Percentiles rank a stretch among this genome's conserved stretches.
These are phyloP conservation scores for Zygotorulaspora mrakii DNA, from an alignment of 1,139 yeast species.

Conservation along the genomic window DNA sequence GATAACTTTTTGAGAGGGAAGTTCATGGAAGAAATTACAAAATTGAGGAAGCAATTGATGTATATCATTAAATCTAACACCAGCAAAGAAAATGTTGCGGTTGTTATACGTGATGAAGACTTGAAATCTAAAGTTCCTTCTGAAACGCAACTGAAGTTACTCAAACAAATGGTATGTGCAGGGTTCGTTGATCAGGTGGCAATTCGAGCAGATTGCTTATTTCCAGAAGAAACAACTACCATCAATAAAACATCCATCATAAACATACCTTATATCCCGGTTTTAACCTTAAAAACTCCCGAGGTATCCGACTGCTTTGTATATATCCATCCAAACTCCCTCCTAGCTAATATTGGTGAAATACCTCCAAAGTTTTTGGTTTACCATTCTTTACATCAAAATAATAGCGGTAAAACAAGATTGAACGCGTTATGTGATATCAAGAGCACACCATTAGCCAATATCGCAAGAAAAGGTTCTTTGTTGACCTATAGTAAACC, in stretches of 20 bases:
- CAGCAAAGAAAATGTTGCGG: conserved; percentile 55
- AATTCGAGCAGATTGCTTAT: conserved; percentile 64
- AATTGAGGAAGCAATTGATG: conserved; percentile 74
- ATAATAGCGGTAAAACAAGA: conserved; percentile 49
- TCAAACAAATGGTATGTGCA: conserved; percentile 88
- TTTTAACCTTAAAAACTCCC: conserved; percentile 50
- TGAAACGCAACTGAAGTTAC: conserved; percentile 63
- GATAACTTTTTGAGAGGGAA: conserved; percentile 62
- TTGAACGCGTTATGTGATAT: conserved; percentile 77
- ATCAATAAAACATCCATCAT: conserved; percentile 57
- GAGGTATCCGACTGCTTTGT: conserved; percentile 50
- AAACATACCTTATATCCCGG: conserved; percentile 69
- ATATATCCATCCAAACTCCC: conserved; percentile 76
- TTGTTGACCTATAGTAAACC: conserved; percentile 85
- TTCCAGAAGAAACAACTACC: conserved; percentile 59
- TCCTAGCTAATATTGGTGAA: conserved; percentile 47
- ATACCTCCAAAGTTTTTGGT: conserved; percentile 74
- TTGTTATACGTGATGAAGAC: conserved; percentile 46
- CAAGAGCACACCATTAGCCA: conserved; percentile 68
- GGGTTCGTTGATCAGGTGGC: conserved; percentile 93
- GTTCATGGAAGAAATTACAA: conserved; percentile 78
- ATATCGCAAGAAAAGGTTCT: conserved; percentile 69
- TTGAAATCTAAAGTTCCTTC: conserved; percentile 66
- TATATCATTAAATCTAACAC: conserved; percentile 68
- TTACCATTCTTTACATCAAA: conserved; percentile 57